Percentiles rank a stretch among this genome's conserved stretches.
These are phyloP conservation scores for Agaricus subrufescens DNA, from an alignment of 768 basidiomycete species.

Conservation along the genomic window DNA sequence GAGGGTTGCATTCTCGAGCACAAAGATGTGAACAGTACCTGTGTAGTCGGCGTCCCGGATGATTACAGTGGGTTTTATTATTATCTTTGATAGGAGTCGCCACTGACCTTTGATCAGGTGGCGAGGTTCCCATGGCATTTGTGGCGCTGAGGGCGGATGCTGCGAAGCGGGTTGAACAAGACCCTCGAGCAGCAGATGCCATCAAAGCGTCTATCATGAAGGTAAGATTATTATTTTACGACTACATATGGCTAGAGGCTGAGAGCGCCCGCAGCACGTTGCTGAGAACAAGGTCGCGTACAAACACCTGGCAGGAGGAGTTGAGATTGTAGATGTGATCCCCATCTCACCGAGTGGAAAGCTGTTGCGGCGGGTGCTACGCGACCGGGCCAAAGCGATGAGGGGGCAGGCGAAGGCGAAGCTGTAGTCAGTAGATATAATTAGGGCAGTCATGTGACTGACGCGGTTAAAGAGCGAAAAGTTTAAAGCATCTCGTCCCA, in stretches of 20 bases:
- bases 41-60: constrained; percentile 63
- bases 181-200: constrained; percentile 21
- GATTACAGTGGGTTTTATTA: constrained; percentile 44
- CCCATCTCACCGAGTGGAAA: constrained; percentile 66
- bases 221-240: constrained; percentile 22
- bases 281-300: constrained; percentile 51
- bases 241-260: background rate
- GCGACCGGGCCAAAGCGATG: constrained; percentile 40
- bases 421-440: constrained; percentile 11
- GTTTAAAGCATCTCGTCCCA: background rate
- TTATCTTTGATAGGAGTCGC: background rate
- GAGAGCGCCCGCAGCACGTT: constrained; percentile 36
- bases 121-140: constrained; percentile 69
- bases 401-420: constrained; percentile 15
- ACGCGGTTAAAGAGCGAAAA: constrained; percentile 19
- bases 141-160: constrained; percentile 48
- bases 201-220: constrained; percentile 45
- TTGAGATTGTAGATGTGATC: constrained; percentile 49
- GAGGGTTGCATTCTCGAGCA: constrained; percentile 64
- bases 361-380: constrained; percentile 41
- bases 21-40: constrained; percentile 53
- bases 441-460: constrained; percentile 9
- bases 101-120: constrained; percentile 26
- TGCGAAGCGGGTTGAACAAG: constrained; percentile 24
- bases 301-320: constrained; percentile 56